These are phyloP conservation scores for Dendrobium catenatum DNA, from an alignment of 106 monocot species.

Conservation along the genomic window DNA sequence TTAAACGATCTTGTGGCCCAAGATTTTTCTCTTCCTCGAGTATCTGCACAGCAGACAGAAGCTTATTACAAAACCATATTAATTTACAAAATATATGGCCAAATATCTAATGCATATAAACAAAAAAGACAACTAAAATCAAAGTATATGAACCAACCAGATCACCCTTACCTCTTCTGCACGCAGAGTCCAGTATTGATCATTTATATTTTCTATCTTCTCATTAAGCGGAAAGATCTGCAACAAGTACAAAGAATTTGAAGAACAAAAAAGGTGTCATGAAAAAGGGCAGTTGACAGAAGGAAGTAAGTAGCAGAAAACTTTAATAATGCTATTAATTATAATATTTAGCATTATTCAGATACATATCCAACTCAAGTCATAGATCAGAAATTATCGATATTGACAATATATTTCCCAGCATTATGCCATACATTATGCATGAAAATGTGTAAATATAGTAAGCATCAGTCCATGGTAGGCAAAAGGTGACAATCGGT, in stretches of 20 bases:
- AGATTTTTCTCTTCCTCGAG: conserved; percentile 98
- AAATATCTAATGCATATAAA: neutral
- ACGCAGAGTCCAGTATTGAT: conserved; percentile 96
- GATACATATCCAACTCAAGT: too few relatives aligned
- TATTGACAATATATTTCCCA: too few relatives aligned
- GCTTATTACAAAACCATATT: neutral
- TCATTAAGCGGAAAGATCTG: conserved; percentile 84
- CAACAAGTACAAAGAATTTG: neutral
- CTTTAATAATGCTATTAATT: too few relatives aligned
- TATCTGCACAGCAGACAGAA: conserved; percentile 39
- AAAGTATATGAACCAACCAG: neutral
- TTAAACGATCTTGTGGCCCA: conserved; percentile 84
- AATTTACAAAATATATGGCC: neutral
- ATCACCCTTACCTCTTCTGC: conserved; percentile 73
- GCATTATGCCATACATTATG: too few relatives aligned
- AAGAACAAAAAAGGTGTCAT: neutral
- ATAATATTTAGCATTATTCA: too few relatives aligned
- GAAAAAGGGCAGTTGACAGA: neutral
- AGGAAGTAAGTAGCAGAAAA: neutral
- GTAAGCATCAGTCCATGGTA: too few relatives aligned
- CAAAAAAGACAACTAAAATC: neutral
- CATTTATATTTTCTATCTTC: conserved; percentile 98
- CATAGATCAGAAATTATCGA: too few relatives aligned
- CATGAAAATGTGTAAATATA: too few relatives aligned
- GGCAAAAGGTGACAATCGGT: too few relatives aligned